These are phyloP conservation scores for Raffaelea arxii DNA, from an alignment of 2,329 filamentous ascomycete genomes.

Conservation along the genomic window DNA sequence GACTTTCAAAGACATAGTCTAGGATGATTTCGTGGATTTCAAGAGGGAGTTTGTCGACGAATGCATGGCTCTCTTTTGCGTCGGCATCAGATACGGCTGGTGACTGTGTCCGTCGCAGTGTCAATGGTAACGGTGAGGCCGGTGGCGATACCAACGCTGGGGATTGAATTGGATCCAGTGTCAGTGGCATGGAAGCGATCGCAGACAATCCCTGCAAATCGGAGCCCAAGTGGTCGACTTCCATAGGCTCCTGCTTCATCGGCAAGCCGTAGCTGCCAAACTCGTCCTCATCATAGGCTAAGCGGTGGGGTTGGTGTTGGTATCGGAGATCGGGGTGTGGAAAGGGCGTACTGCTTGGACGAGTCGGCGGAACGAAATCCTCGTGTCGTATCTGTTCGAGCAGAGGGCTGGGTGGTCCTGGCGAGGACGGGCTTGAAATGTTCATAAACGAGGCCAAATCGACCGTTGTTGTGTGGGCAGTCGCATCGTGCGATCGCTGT, in stretches of 20 bases:
- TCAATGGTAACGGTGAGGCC: too few species aligned
- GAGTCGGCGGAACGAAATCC: slow-evolving; percentile 39
- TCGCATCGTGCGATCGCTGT: too few species aligned
- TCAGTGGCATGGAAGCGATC: too few species aligned
- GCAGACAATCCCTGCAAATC: too few species aligned
- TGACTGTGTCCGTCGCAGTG: slow-evolving; percentile 11
- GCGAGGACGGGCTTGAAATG: slow-evolving; percentile 45
- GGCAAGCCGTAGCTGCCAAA: slow-evolving; percentile 30
- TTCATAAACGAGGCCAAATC: slow-evolving; percentile 35
- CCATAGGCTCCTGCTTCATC: slow-evolving; percentile 13
- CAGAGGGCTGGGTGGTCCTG: slow-evolving; percentile 42
- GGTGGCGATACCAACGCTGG: too few species aligned
- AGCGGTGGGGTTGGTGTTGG: too few species aligned
- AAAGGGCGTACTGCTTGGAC: slow-evolving; percentile 52
- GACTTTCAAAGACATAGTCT: slow-evolving; percentile 61
- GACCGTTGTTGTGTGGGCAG: slow-evolving; percentile 27
- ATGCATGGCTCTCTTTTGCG: slow-evolving; percentile 12
- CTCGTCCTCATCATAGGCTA: too few species aligned
- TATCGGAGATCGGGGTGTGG: slow-evolving; percentile 44
- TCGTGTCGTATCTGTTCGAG: slow-evolving; percentile 35
- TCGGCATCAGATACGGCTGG: slow-evolving; percentile 3
- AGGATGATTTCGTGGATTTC: slow-evolving; percentile 66
- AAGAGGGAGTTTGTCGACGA: slow-evolving; percentile 47
- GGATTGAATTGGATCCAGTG: too few species aligned
- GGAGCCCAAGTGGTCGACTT: not conserved